Evolutionary conservation across 2,329 filamentous ascomycete genomes (phyloP).

Genomic region (Mollisiaceae sp.): DNA sequence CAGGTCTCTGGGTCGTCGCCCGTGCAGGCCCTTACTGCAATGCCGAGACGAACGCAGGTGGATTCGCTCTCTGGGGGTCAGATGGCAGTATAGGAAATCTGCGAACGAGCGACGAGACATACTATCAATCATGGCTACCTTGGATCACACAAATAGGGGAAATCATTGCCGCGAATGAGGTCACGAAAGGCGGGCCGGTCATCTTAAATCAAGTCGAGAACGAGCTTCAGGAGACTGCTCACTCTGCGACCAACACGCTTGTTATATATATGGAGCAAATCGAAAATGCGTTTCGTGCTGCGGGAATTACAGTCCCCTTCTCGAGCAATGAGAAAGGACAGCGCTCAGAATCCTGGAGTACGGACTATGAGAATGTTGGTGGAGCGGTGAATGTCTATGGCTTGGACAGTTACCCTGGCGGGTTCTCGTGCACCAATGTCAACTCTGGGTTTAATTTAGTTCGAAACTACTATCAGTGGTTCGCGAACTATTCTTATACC

Average conservation of each 20-base stretch:
- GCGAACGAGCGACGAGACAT: conserved; percentile 50
- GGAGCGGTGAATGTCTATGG: conserved; percentile 58
- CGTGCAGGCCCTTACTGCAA: conserved; percentile 58
- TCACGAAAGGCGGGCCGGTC: conserved; percentile 56
- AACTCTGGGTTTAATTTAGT: conserved; percentile 55
- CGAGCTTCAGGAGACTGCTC: conserved; percentile 52
- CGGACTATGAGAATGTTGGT: conserved; percentile 60
- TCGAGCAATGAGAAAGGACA: conserved; percentile 58
- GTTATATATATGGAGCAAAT: conserved; percentile 59
- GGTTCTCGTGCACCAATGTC: conserved; percentile 55
- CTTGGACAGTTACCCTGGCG: conserved; percentile 53
- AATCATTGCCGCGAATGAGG: conserved; percentile 55
- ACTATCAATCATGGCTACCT: conserved; percentile 52
- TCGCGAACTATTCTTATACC: conserved; percentile 58
- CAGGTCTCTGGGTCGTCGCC: conserved; percentile 56
- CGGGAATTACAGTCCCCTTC: conserved; percentile 55
- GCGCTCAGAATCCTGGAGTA: conserved; percentile 55
- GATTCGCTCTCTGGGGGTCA: conserved; percentile 51
- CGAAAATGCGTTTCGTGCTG: conserved; percentile 50
- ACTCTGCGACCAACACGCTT: conserved; percentile 50
- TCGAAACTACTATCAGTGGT: conserved; percentile 61
- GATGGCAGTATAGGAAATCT: conserved; percentile 52
- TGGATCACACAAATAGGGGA: conserved; percentile 53
- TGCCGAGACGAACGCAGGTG: conserved; percentile 55
- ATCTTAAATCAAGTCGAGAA: conserved; percentile 60